phyloP scores from a whole-genome alignment of 441 rosid species.

The Adansonia gregorii region DNA sequence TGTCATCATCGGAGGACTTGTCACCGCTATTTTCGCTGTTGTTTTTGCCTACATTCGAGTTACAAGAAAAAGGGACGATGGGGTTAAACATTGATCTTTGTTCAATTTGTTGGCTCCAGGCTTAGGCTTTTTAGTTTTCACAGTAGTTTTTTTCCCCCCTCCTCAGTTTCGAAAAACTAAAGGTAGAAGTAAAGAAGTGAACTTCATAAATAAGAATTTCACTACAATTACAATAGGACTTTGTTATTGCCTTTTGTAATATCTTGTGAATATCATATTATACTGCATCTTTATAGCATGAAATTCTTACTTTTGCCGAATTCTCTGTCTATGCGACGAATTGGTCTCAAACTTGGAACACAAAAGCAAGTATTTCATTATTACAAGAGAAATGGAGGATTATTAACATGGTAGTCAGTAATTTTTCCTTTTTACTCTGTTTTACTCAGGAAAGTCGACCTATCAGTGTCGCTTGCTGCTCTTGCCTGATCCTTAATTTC shows the following conservation, averaged over 20 bases:
- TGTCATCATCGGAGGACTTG: slow-evolving; percentile 64
- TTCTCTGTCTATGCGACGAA: too few relatives aligned
- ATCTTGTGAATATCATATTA: neutral
- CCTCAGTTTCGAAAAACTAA: neutral
- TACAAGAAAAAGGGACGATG: slow-evolving; percentile 44
- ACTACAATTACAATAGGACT: too few relatives aligned
- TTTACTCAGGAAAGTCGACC: neutral
- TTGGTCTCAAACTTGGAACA: neutral
- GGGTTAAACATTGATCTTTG: slow-evolving; percentile 1
- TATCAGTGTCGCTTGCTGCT: neutral
- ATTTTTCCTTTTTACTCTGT: neutral
- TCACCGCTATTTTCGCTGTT: slow-evolving; percentile 54
- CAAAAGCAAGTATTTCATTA: neutral
- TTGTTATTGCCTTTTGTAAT: neutral
- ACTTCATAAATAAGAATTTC: neutral
- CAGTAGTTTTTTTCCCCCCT: neutral
- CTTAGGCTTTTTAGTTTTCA: neutral
- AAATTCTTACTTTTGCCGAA: too few relatives aligned
- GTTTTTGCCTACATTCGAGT: slow-evolving; percentile 65
- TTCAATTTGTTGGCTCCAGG: neutral
- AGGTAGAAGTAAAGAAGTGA: neutral
- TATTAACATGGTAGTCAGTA: neutral
- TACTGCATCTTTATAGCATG: neutral
- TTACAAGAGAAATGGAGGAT: neutral
- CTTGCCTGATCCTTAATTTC: neutral